Conservation (phyloP, 108 stramenopile genomes). For the Cyclotella choctawhatcheeana region DNA sequence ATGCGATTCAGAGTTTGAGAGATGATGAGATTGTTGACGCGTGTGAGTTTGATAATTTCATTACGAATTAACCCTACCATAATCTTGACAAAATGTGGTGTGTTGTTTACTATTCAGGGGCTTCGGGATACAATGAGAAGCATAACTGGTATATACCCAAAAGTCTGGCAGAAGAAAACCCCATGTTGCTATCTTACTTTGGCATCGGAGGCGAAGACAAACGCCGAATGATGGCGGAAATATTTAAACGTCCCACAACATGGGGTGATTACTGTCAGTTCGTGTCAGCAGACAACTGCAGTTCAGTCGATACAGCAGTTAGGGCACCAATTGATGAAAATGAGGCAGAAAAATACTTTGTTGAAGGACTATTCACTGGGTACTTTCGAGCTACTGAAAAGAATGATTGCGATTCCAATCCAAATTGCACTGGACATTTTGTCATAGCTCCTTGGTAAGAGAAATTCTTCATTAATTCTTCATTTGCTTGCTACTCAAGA, state of each 20-base stretch:
- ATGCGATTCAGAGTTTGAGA: too few relatives aligned
- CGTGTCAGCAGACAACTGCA: slow-evolving; percentile 37
- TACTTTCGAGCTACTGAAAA: slow-evolving; percentile 12
- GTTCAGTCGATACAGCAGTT: slow-evolving; percentile 27
- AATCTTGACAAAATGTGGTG: too few relatives aligned
- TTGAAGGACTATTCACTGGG: slow-evolving; percentile 11
- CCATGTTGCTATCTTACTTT: slow-evolving; percentile 35
- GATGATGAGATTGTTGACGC: too few relatives aligned
- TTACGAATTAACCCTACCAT: too few relatives aligned
- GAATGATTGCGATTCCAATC: slow-evolving; percentile 13
- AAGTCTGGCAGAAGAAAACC: slow-evolving; percentile 29
- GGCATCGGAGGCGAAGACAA: slow-evolving; percentile 47
- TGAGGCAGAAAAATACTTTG: slow-evolving; percentile 28
- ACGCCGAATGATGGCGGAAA: slow-evolving; percentile 40
- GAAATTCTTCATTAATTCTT: too few relatives aligned
- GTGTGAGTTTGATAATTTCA: too few relatives aligned
- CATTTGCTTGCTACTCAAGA: too few relatives aligned
- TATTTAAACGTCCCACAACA: slow-evolving; percentile 46
- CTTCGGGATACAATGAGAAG: too few relatives aligned
- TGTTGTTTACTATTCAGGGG: neutral
- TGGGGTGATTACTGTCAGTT: slow-evolving; percentile 52
- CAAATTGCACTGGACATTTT: slow-evolving; percentile 21
- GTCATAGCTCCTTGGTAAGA: slow-evolving; percentile 13
- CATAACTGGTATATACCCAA: slow-evolving; percentile 34
- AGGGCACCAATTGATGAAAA: slow-evolving; percentile 22